Base-by-base conservation (phyloP, 805 yeast species). In the Clavispora santaluciae region DNA sequence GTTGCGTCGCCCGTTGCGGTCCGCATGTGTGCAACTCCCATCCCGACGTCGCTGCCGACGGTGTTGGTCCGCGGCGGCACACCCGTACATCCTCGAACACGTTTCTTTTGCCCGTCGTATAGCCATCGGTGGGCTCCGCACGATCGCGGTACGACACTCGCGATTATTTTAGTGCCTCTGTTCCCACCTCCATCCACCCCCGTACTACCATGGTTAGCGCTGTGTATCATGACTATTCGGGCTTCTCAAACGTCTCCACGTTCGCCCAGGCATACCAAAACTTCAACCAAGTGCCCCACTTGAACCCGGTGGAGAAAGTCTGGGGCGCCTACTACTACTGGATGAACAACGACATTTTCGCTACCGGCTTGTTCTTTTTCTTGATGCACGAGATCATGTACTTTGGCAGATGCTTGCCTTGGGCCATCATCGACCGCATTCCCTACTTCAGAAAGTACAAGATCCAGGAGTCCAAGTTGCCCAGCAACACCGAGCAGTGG, bases 261-360 rank as follows among this genome's bases (percentile, higher is more conserved):
- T 55, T 60, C 31, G 45, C 55, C 24, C 65, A 60, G 12, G 55
- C 59, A 5, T 65, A 49, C 43, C 36, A 48, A 6, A 60, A 63
- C 45, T 65, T 65, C 51, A 47, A 54, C 40, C 47, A 57, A 9
- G 38, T 69, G 18, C 50, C 51, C 2, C 53, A 56, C 20, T 63
- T 80, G 46, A 46, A 44, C 30, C 35, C 25, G 8, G 38, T 81
- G 33, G 97, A 91, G 62, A 75, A 75, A 49, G 58, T 79, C 42
- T 91, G 99, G 99, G 95, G 95, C 10, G 69, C 88, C 17, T 91
- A 86, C 79, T 91, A 89, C 69, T 70, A 79, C 44, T 89, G 80
- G 66, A 76, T 89, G 75, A 76, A 79, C 53, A 91, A 91, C 63
- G 99, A 91, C 64, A 73, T 85, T 24, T 73, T 91, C 46, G 96